A percentile compares a stretch with the other conserved stretches of the same genome.
Evolutionary conservation across 2,329 filamentous ascomycete species (phyloP).

Genomic region (Fusarium luffae): DNA sequence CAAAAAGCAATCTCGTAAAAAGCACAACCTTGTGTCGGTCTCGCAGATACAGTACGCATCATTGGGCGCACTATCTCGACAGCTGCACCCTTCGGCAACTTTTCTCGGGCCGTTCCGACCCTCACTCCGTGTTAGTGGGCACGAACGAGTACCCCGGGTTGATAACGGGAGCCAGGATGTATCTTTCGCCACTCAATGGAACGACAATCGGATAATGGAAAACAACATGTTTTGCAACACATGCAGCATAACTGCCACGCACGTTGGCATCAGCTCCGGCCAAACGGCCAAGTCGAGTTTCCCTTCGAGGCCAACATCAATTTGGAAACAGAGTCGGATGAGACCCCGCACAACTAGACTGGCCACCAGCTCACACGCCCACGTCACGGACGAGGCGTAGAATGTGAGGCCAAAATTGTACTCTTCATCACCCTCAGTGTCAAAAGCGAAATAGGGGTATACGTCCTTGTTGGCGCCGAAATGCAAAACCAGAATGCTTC

Average conservation of each 20-base stretch:
- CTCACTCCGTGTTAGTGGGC: constrained; percentile 7
- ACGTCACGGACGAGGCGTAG: constrained; percentile 71
- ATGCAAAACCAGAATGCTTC: constrained; percentile 72
- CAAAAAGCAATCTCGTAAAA: constrained; percentile 13
- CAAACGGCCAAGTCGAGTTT: constrained; percentile 72
- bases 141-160: constrained; percentile 6
- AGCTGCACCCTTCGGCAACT: constrained; percentile 20
- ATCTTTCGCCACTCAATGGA: constrained; percentile 51
- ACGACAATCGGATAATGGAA: constrained; percentile 73
- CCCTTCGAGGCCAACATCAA: constrained; percentile 73
- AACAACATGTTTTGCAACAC: constrained; percentile 79
- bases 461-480: constrained; percentile 74
- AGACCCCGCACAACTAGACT: constrained; percentile 69
- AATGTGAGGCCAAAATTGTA: constrained; percentile 74
- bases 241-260: constrained; percentile 73
- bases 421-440: constrained; percentile 53
- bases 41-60: background rate
- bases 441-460: constrained; percentile 77
- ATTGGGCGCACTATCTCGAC: constrained; percentile 14
- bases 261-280: constrained; percentile 74
- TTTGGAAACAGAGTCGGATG: constrained; percentile 67
- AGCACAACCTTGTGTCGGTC: constrained; percentile 5
- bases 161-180: constrained; percentile 1
- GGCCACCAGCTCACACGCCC: constrained; percentile 73
- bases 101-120: constrained; percentile 44